phyloP scores from a whole-genome alignment of 2,329 filamentous ascomycete species.

The Talaromyces atroroseus region DNA sequence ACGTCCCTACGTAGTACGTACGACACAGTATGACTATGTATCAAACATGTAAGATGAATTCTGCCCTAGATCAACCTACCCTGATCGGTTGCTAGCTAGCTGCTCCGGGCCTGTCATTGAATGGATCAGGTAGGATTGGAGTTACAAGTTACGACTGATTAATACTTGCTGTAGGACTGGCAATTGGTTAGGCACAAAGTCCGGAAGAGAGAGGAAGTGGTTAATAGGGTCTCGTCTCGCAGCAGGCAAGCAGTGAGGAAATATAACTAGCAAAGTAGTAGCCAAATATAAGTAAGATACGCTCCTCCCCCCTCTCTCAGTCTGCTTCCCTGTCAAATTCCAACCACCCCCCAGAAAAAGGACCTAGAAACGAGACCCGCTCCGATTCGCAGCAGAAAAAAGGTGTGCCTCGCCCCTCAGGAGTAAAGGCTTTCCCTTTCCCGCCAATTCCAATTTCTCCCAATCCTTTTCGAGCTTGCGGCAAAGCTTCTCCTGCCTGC shows the following conservation, averaged over 20 bases:
- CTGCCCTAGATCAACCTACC: constrained; percentile 2
- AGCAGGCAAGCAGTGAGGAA: neutral
- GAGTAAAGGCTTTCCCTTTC: constrained; percentile 5
- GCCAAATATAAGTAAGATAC: neutral
- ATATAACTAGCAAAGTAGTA: no score
- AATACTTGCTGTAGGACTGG: neutral
- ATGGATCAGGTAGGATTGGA: constrained; percentile 9
- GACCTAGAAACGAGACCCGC: neutral
- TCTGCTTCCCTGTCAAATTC: neutral
- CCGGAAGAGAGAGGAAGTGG: neutral
- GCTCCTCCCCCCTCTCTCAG: neutral
- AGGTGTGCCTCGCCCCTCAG: constrained; percentile 2
- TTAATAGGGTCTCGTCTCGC: neutral
- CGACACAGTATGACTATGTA: neutral
- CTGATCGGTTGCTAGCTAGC: neutral
- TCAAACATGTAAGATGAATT: neutral
- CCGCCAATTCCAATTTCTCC: constrained; percentile 9
- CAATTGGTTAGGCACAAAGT: constrained; percentile 13
- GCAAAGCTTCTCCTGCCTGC: constrained; percentile 29
- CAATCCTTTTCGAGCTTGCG: constrained; percentile 9
- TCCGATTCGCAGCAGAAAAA: neutral
- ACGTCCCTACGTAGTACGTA: neutral
- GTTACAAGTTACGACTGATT: neutral
- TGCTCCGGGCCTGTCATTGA: constrained; percentile 4
- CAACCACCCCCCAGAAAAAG: neutral